A percentile compares a stretch with the other conserved stretches of the same genome.
These are phyloP conservation scores for Oldenlandia corymbosa DNA, from an alignment of 257 asterid species.

Conservation along the genomic window DNA sequence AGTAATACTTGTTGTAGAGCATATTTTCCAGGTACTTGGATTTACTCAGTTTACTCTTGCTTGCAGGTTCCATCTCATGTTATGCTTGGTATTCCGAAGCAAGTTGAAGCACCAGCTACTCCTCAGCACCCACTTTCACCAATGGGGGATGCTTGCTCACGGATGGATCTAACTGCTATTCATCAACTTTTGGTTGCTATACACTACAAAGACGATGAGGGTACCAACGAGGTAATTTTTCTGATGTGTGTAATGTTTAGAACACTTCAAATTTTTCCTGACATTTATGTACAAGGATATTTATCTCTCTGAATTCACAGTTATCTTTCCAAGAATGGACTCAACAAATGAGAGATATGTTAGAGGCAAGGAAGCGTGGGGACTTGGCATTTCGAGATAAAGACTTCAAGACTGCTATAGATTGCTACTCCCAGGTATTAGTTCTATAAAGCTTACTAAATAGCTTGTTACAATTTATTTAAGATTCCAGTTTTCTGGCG, in stretches of 20 bases:
- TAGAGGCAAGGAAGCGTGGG: constrained; percentile 92
- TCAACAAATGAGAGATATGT: constrained; percentile 94
- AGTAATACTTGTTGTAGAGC: not conserved
- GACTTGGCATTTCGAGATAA: constrained; percentile 95
- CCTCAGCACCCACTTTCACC: constrained; percentile 94
- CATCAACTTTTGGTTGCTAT: constrained; percentile 88
- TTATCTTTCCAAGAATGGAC: constrained; percentile 99
- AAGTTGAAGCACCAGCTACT: constrained; percentile 76
- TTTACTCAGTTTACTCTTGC: not conserved
- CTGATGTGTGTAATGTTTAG: constrained; percentile 12
- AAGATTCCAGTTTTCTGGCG: not conserved
- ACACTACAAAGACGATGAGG: constrained; percentile 91
- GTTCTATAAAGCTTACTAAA: not conserved
- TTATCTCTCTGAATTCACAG: constrained; percentile 34
- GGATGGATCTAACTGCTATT: constrained; percentile 95
- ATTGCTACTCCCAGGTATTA: constrained; percentile 80
- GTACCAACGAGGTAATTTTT: constrained; percentile 76
- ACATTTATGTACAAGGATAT: constrained; percentile 16
- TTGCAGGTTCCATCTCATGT: constrained; percentile 79
- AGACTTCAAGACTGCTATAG: constrained; percentile 84
- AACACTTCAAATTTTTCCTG: constrained; percentile 5
- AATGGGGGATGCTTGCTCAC: constrained; percentile 93
- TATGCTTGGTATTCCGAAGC: constrained; percentile 88
- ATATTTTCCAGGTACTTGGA: not conserved
- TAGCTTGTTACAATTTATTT: not conserved